phyloP scores from a whole-genome alignment of 106 monocot species.

The Posidonia australis region DNA sequence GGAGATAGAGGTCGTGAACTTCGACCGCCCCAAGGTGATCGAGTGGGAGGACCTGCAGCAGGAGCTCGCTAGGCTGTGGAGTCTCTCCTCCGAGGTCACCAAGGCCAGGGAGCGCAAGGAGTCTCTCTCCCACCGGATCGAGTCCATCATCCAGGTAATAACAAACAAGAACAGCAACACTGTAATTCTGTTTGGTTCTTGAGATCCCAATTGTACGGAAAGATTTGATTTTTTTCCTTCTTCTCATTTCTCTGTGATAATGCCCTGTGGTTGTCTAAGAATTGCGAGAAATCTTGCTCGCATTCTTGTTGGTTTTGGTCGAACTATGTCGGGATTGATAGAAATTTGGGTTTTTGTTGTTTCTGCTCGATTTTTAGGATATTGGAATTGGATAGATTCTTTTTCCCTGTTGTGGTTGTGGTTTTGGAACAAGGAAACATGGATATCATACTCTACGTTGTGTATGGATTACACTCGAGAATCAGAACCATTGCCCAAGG shows the following conservation, averaged over 20 bases:
- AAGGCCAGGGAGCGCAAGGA: conserved; percentile 59
- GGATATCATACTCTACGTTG: no score
- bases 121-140: conserved; percentile 31
- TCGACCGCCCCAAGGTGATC: conserved; percentile 30
- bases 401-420: no score
- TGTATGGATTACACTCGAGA: no score
- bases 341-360: not conserved
- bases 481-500: no score
- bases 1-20: not conserved
- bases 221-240: not conserved
- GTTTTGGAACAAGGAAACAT: no score
- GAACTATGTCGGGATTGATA: no score
- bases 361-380: not conserved
- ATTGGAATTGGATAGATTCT: not conserved
- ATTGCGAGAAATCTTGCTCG: no score
- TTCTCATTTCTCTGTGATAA: not conserved
- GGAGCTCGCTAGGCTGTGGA: conserved; percentile 76
- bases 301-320: no score
- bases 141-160: conserved; percentile 54
- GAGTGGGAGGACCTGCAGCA: conserved; percentile 94
- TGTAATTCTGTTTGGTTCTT: not conserved
- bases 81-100: conserved; percentile 58
- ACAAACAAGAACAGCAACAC: not conserved
- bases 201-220: not conserved
- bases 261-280: no score